Percentiles rank a stretch among this genome's conserved stretches.
Conservation (phyloP, 179 eudicot species). For the Pouteria campechiana region DNA sequence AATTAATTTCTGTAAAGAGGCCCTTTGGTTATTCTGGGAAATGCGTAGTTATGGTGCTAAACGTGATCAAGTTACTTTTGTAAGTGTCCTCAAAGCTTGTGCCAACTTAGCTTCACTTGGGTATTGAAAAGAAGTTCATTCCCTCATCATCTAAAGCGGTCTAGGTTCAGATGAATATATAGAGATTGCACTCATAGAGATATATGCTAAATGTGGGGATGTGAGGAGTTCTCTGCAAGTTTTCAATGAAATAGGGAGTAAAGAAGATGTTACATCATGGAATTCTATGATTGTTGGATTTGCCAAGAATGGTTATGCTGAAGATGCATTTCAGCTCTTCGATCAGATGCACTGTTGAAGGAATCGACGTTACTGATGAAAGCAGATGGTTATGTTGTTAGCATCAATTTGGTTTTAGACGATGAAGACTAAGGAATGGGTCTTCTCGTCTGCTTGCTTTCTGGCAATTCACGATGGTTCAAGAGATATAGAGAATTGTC, state of each 20-base stretch:
- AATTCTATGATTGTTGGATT: constrained; percentile 83
- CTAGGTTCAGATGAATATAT: constrained; percentile 57
- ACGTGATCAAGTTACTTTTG: constrained; percentile 95
- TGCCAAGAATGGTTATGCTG: constrained; percentile 76
- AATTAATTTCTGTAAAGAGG: constrained; percentile 43
- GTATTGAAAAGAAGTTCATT: constrained; percentile 61
- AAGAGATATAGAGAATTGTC: too few species aligned
- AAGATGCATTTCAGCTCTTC: constrained; percentile 49
- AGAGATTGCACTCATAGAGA: constrained; percentile 72
- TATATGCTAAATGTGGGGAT: constrained; percentile 95
- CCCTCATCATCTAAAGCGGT: constrained; percentile 51
- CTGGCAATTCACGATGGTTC: too few species aligned
- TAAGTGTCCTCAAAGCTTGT: constrained; percentile 68
- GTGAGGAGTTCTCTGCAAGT: constrained; percentile 48
- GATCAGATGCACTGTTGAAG: constrained; percentile 32
- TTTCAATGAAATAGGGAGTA: constrained; percentile 53
- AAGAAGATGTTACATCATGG: constrained; percentile 65
- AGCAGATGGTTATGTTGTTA: constrained; percentile 12
- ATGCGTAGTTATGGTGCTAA: constrained; percentile 46
- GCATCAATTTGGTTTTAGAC: constrained; percentile 2
- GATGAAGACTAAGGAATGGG: constrained; percentile 3
- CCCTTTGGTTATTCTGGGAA: constrained; percentile 43
- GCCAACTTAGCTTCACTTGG: constrained; percentile 46
- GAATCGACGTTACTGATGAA: constrained; percentile 14
- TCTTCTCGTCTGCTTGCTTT: too few species aligned